These are phyloP conservation scores for Cantharellus cinnabarinus DNA, from an alignment of 768 basidiomycete species.

Conservation along the genomic window DNA sequence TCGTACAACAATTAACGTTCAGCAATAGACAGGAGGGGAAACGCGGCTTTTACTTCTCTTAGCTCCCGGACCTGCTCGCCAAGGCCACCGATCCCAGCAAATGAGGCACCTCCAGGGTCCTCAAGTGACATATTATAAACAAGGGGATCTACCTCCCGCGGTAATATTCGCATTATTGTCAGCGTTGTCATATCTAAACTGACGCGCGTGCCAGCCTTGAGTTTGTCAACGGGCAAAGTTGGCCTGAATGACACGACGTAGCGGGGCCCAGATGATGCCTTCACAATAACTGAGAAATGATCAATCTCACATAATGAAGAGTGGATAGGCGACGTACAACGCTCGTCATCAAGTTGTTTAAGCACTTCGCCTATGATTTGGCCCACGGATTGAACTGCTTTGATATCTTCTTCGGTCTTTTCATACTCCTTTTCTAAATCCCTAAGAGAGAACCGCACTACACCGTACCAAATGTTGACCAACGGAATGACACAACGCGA, in stretches of 20 bases:
- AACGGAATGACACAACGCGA: not conserved
- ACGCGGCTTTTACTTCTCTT: conserved; percentile 44
- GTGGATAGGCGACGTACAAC: conserved; percentile 42
- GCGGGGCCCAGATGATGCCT: conserved; percentile 92
- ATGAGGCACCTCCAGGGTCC: conserved; percentile 86
- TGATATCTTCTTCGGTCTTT: conserved; percentile 97
- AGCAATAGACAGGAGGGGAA: not conserved
- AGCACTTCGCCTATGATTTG: conserved; percentile 98
- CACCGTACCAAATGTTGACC: not conserved
- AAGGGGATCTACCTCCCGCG: conserved; percentile 90
- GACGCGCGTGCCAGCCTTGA: conserved; percentile 86
- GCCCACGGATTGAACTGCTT: conserved; percentile 94
- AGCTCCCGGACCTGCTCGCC: conserved; percentile 92
- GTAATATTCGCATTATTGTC: conserved; percentile 96
- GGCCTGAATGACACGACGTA: conserved; percentile 97
- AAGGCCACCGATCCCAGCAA: conserved; percentile 92
- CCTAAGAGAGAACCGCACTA: conserved; percentile 83
- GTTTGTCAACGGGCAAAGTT: conserved; percentile 72
- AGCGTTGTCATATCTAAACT: conserved; percentile 98
- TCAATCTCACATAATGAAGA: not conserved
- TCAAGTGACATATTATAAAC: conserved; percentile 99
- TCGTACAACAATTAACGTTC: not conserved
- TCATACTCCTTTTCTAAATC: conserved; percentile 74
- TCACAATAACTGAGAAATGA: conserved; percentile 60
- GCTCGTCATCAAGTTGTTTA: conserved; percentile 94